Conservation (phyloP, 768 basidiomycete species). For the Hemileccinum impolitum region DNA sequence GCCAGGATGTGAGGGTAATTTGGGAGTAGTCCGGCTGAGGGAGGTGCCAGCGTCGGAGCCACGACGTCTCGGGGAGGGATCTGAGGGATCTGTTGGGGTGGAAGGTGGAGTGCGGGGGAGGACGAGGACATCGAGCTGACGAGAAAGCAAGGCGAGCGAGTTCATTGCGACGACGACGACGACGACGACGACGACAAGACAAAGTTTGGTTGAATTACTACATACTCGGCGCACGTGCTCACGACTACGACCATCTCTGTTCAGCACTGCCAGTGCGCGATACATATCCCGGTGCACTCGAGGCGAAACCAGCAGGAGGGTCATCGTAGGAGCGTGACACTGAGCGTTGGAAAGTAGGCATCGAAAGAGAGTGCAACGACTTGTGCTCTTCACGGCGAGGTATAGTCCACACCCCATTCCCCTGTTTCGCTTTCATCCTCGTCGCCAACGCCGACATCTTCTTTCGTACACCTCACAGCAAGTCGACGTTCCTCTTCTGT, state of each 20-base stretch:
- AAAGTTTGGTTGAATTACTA: too few relatives aligned
- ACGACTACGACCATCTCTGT: too few relatives aligned
- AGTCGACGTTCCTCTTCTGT: slow-evolving; percentile 39
- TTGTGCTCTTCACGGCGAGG: slow-evolving; percentile 47
- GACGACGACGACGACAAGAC: neutral
- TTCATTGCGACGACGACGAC: slow-evolving; percentile 52
- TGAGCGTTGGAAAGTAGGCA: slow-evolving; percentile 79
- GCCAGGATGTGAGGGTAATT: slow-evolving; percentile 38
- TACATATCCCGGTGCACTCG: slow-evolving; percentile 57
- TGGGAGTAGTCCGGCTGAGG: slow-evolving; percentile 50
- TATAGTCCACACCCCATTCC: slow-evolving; percentile 45
- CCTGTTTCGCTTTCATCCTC: slow-evolving; percentile 42
- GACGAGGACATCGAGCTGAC: slow-evolving; percentile 76
- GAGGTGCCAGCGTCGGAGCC: slow-evolving; percentile 26
- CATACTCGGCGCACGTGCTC: slow-evolving; percentile 3
- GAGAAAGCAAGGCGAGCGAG: slow-evolving; percentile 76
- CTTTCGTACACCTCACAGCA: slow-evolving; percentile 56
- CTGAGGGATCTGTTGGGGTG: slow-evolving; percentile 41
- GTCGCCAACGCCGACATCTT: slow-evolving; percentile 62
- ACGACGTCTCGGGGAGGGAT: slow-evolving; percentile 22
- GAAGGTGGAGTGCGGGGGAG: slow-evolving; percentile 57
- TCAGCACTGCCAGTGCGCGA: too few relatives aligned
- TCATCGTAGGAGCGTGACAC: slow-evolving; percentile 65
- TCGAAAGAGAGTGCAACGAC: slow-evolving; percentile 66
- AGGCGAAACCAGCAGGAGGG: slow-evolving; percentile 72